Conservation (phyloP, 169 alveolate species). For the Plasmodium vinckei region DNA sequence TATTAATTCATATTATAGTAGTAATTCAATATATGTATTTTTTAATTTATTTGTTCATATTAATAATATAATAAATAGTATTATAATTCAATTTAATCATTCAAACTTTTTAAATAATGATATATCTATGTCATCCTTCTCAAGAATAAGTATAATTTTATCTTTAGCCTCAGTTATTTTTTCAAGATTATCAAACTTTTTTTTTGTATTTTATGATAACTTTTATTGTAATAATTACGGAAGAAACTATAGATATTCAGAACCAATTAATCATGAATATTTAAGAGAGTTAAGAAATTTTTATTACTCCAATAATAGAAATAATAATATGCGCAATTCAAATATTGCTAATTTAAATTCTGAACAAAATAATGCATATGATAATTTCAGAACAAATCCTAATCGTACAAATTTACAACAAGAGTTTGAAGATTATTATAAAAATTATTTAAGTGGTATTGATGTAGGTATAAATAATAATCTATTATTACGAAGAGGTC, state of each 20-base stretch:
- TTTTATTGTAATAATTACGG: conserved; percentile 49
- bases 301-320: conserved; percentile 24
- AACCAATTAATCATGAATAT: conserved; percentile 25
- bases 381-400: not conserved
- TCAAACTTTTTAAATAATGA: conserved; percentile 50
- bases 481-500: conserved; percentile 22
- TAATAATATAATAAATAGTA: conserved; percentile 58
- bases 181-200: conserved; percentile 42
- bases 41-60: conserved; percentile 62
- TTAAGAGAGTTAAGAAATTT: conserved; percentile 45
- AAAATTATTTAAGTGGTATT: conserved; percentile 19
- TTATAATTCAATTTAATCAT: conserved; percentile 59
- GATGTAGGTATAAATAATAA: conserved; percentile 16
- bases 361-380: conserved; percentile 4
- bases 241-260: conserved; percentile 38
- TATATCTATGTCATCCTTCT: conserved; percentile 53
- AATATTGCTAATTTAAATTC: not conserved
- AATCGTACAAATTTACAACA: conserved; percentile 49
- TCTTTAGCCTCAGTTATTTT: conserved; percentile 55
- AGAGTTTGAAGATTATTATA: conserved; percentile 72
- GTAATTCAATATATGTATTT: conserved; percentile 60
- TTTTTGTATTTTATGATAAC: conserved; percentile 58
- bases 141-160: conserved; percentile 59
- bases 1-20: conserved; percentile 44
- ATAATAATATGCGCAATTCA: not conserved